Evolutionary conservation across 257 asterid species (phyloP).

Genomic region (Salvia hispanica): DNA sequence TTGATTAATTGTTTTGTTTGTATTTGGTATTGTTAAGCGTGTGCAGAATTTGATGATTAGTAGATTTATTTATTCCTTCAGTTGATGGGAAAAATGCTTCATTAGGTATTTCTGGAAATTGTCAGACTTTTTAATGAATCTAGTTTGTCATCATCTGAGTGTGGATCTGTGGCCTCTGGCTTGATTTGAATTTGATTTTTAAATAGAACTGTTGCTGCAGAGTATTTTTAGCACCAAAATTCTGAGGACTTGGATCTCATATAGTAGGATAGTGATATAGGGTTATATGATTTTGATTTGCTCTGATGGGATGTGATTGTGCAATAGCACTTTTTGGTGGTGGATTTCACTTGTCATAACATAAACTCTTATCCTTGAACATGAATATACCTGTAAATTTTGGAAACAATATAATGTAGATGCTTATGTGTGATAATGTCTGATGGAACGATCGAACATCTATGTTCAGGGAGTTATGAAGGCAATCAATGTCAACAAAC

Average conservation of each 20-base stretch:
- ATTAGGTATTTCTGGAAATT: not conserved
- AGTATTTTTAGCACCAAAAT: not conserved
- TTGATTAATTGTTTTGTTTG: not conserved
- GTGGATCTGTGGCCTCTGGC: not conserved
- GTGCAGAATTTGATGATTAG: not conserved
- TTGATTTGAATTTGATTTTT: not conserved
- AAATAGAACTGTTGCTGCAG: not conserved
- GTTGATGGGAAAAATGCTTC: not conserved
- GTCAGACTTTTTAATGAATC: not conserved
- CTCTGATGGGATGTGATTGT: not conserved
- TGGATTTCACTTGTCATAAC: not conserved
- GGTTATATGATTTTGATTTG: not conserved
- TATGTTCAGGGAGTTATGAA: slow-evolving; percentile 80
- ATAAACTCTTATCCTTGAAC: not conserved
- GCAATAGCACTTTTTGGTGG: not conserved
- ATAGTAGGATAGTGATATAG: not conserved
- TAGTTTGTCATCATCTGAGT: not conserved
- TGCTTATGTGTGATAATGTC: slow-evolving; percentile 4
- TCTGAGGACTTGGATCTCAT: not conserved
- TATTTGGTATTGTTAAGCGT: not conserved
- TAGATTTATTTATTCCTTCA: not conserved
- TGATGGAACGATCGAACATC: slow-evolving; percentile 10
- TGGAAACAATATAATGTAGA: not conserved
- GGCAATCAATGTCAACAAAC: slow-evolving; percentile 80
- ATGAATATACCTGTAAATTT: not conserved